Evolutionary conservation across 2,329 filamentous ascomycete genomes (phyloP).

Genomic region (Alternaria infectoria): DNA sequence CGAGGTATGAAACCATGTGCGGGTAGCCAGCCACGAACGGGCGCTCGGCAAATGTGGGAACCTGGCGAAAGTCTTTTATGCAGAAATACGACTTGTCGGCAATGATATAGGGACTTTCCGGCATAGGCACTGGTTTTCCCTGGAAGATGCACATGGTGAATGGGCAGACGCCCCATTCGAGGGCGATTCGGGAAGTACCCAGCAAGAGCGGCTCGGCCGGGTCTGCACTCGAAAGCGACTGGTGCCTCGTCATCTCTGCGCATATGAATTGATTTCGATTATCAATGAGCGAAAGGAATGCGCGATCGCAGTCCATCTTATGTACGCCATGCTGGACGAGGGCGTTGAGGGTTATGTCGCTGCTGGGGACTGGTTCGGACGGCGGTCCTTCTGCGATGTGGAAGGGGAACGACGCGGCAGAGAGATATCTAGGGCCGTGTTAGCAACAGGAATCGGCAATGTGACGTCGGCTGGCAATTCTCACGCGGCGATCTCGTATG

Average conservation of each 20-base stretch:
- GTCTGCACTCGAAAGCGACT: conserved; percentile 4
- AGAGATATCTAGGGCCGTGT: conserved; percentile 9
- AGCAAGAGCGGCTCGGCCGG: conserved; percentile 8
- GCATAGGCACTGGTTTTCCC: conserved; percentile 1
- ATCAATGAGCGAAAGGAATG: conserved; percentile 20
- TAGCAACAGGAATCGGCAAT: not conserved
- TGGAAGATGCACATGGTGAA: conserved; percentile 16
- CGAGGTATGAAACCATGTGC: conserved; percentile 14
- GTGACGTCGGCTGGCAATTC: not conserved
- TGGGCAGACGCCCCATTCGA: conserved; percentile 20
- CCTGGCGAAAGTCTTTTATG: conserved; percentile 12
- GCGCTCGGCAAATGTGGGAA: conserved; percentile 9
- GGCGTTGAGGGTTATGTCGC: conserved; percentile 17
- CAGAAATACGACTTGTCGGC: conserved; percentile 10
- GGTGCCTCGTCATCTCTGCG: conserved; percentile 17
- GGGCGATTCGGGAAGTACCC: conserved; percentile 8
- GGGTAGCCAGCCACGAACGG: conserved; percentile 12
- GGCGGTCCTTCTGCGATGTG: conserved; percentile 10
- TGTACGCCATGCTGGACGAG: conserved; percentile 18
- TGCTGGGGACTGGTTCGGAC: conserved; percentile 11
- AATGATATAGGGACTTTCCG: conserved; percentile 3
- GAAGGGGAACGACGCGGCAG: conserved; percentile 20
- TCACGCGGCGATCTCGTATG: conserved; percentile 14
- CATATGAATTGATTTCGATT: conserved; percentile 16
- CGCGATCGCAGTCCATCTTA: conserved; percentile 16